A percentile compares a stretch with the other conserved stretches of the same genome.
These are phyloP conservation scores for Schizopora paradoxa DNA, from an alignment of 1,284 basidiomycete genomes.

Conservation along the genomic window DNA sequence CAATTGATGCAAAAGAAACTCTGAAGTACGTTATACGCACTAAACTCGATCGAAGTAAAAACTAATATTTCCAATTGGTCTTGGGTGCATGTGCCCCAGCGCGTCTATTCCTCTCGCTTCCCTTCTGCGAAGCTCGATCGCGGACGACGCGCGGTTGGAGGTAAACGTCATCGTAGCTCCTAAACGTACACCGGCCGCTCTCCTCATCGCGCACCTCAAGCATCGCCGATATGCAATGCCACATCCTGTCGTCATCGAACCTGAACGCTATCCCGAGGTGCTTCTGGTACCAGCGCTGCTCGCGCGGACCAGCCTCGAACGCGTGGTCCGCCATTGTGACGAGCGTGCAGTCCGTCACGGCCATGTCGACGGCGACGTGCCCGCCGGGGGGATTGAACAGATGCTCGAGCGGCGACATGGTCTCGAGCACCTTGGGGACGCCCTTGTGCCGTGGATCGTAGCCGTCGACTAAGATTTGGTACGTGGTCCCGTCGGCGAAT, in stretches of 20 bases:
- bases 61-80: too few species aligned
- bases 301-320: slow-evolving; percentile 34
- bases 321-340: slow-evolving; percentile 54
- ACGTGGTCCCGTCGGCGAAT: slow-evolving; percentile 48
- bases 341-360: slow-evolving; percentile 47
- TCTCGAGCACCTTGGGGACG: slow-evolving; percentile 54
- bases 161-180: slow-evolving; percentile 58
- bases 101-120: not conserved
- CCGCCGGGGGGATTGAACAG: slow-evolving; percentile 36
- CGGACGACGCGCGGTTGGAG: slow-evolving; percentile 17
- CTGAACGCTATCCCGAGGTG: slow-evolving; percentile 47
- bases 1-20: too few species aligned
- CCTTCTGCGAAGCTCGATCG: slow-evolving; percentile 3
- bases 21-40: too few species aligned
- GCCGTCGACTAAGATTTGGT: slow-evolving; percentile 56
- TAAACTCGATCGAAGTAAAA: too few species aligned
- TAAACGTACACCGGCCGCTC: slow-evolving; percentile 41
- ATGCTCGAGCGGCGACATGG: slow-evolving; percentile 39
- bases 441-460: slow-evolving; percentile 52
- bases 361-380: slow-evolving; percentile 33
- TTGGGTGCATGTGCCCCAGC: too few species aligned
- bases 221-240: slow-evolving; percentile 62
- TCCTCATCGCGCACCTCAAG: slow-evolving; percentile 43
- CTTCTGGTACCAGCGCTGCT: slow-evolving; percentile 48
- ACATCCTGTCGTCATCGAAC: slow-evolving; percentile 39